phyloP scores from a whole-genome alignment of 352 stramenopile species.

The Phytophthora pluvialis region DNA sequence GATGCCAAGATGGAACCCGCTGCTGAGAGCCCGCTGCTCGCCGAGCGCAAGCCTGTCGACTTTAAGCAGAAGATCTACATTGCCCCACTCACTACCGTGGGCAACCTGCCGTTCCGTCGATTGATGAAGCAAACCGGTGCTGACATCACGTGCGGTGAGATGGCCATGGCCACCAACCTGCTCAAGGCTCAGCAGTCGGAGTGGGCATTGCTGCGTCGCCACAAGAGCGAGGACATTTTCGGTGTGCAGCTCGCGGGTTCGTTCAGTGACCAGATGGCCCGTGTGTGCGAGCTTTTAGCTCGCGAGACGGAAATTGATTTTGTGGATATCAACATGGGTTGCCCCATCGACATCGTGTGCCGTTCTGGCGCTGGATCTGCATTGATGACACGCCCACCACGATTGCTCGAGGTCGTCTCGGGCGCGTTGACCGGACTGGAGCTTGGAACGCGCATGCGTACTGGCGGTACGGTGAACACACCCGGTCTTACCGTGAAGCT shows the following conservation, averaged over 20 bases:
- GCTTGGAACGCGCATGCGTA: conserved; percentile 54
- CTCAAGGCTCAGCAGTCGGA: conserved; percentile 95
- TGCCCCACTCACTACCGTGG: conserved; percentile 98
- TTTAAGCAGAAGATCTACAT: conserved; percentile 99
- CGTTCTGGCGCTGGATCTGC: conserved; percentile 89
- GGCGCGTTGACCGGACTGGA: conserved; percentile 87
- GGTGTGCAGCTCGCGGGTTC: conserved; percentile 97
- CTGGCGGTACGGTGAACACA: conserved; percentile 32
- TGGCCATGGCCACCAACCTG: conserved; percentile 96
- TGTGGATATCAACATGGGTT: conserved; percentile 99
- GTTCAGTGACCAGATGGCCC: conserved; percentile 93
- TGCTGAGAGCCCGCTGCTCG: conserved; percentile 51
- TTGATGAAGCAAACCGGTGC: conserved; percentile 98
- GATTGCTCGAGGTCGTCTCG: conserved; percentile 91
- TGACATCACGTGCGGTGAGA: conserved; percentile 99
- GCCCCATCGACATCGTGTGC: conserved; percentile 97
- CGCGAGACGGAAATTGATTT: conserved; percentile 96
- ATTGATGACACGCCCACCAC: conserved; percentile 94
- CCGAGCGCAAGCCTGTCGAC: conserved; percentile 93
- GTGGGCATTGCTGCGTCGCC: conserved; percentile 97
- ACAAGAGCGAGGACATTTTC: conserved; percentile 98
- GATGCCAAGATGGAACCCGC: conserved; percentile 36
- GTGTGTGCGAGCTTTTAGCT: conserved; percentile 93
- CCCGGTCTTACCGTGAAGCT: conserved; percentile 98
- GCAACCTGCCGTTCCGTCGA: conserved; percentile 98